Percentiles rank a stretch among this genome's conserved stretches.
Evolutionary conservation across 352 stramenopile genomes (phyloP).

Genomic region (Halophytophthora batemanensis): DNA sequence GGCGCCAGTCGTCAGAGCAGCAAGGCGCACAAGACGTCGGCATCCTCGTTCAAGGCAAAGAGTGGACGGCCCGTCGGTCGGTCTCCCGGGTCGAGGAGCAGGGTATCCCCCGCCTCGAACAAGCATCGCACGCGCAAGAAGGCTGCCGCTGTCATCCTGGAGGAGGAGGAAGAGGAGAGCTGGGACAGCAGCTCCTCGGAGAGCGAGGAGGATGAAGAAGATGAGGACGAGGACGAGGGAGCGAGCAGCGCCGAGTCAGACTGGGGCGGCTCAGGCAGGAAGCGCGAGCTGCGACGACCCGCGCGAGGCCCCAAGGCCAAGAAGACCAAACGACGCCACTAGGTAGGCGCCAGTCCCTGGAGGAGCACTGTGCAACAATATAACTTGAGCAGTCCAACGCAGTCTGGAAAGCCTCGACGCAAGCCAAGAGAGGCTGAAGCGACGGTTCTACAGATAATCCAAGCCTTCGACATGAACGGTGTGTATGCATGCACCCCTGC

Average conservation of each 20-base stretch:
- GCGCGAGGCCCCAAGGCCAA: slow-evolving; percentile 15
- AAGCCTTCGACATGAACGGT: no score
- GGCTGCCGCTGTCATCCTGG: slow-evolving; percentile 19
- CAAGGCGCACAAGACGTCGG: slow-evolving; percentile 16
- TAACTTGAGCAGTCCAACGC: no score
- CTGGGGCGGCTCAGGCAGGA: slow-evolving; percentile 29
- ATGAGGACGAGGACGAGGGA: slow-evolving; percentile 57
- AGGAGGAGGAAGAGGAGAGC: slow-evolving; percentile 55
- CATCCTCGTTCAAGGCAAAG: slow-evolving; percentile 15
- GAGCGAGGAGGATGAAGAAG: slow-evolving; percentile 49
- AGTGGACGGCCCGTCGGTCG: not conserved
- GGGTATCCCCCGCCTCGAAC: slow-evolving; percentile 16
- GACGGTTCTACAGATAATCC: no score
- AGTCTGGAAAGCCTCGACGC: no score
- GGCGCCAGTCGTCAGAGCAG: slow-evolving; percentile 24
- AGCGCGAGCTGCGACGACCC: slow-evolving; percentile 30
- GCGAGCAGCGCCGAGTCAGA: slow-evolving; percentile 33
- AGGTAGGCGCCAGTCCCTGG: no score
- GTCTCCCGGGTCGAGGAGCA: slow-evolving; percentile 9
- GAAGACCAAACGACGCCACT: slow-evolving; percentile 32
- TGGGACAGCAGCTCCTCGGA: slow-evolving; percentile 43
- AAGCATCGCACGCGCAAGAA: slow-evolving; percentile 32
- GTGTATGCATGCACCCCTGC: no score
- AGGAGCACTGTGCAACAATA: no score
- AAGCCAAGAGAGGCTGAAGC: no score